phyloP scores from a whole-genome alignment of 2,329 filamentous ascomycete species.

The Kalmusia sp. region DNA sequence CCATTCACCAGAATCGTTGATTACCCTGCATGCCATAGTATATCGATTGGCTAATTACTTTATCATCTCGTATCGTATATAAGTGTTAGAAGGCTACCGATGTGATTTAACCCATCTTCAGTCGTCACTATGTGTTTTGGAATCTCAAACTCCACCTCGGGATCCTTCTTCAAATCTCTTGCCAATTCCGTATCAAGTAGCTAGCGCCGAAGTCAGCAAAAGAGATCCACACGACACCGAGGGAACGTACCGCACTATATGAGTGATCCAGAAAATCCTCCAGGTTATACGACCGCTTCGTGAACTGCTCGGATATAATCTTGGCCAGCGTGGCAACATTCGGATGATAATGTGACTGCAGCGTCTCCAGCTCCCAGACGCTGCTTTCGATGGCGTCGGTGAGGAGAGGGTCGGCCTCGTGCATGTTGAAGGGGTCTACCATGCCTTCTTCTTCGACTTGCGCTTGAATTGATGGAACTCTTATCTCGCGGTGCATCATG shows the following conservation, averaged over 20 bases:
- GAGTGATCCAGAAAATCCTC: conserved; percentile 97
- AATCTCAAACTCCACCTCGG: conserved; percentile 93
- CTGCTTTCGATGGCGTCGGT: conserved; percentile 90
- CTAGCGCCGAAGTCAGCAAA: conserved; percentile 50
- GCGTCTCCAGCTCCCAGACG: conserved; percentile 91
- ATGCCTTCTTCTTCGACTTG: conserved; percentile 67
- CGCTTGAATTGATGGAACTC: conserved; percentile 64
- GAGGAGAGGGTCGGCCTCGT: conserved; percentile 81
- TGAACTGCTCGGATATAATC: conserved; percentile 96
- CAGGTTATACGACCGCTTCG: conserved; percentile 91
- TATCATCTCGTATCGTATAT: conserved; percentile 38
- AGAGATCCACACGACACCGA: neutral
- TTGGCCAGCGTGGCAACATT: conserved; percentile 94
- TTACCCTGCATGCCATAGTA: too few relatives aligned
- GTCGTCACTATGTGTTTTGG: conserved; percentile 78
- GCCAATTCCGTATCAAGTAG: conserved; percentile 84
- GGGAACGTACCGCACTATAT: conserved; percentile 76
- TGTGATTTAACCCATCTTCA: conserved; percentile 37
- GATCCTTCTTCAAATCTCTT: conserved; percentile 83
- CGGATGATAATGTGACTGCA: conserved; percentile 94
- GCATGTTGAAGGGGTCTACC: conserved; percentile 78
- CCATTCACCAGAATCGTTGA: too few relatives aligned
- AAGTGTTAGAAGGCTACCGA: conserved; percentile 41
- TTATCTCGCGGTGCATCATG: conserved; percentile 85
- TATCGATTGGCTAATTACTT: too few relatives aligned